Percentiles rank a stretch among this genome's conserved stretches.
Evolutionary conservation across 2,329 filamentous ascomycete genomes (phyloP).

Genomic region (Monosporascus sp.): DNA sequence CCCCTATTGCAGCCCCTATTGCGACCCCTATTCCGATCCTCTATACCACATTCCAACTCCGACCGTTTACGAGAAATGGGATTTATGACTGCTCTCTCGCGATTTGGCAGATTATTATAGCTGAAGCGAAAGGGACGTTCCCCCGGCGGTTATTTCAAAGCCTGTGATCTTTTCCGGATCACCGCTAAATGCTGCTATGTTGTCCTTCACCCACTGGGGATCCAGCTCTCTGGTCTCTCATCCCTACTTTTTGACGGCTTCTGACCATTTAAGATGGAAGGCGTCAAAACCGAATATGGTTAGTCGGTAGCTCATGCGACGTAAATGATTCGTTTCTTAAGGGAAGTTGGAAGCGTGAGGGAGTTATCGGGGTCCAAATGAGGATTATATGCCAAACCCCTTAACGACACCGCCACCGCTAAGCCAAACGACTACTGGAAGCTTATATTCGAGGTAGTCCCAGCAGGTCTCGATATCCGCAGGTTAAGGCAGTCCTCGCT

Average conservation of each 20-base stretch:
- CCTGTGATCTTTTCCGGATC: conserved; percentile 19
- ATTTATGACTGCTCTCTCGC: too few species aligned
- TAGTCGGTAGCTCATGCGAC: conserved; percentile 21
- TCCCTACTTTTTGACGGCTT: conserved; percentile 22
- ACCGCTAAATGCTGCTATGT: conserved; percentile 22
- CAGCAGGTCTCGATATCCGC: conserved; percentile 19
- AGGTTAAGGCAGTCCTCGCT: conserved; percentile 25
- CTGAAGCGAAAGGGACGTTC: conserved; percentile 20
- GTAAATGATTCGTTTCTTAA: conserved; percentile 22
- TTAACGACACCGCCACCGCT: conserved; percentile 22
- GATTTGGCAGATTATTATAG: background rate
- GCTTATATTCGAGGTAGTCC: conserved; percentile 8
- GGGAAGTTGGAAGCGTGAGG: conserved; percentile 7
- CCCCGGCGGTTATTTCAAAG: conserved; percentile 17
- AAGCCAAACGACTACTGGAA: conserved; percentile 23
- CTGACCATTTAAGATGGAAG: conserved; percentile 19
- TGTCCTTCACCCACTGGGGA: conserved; percentile 23
- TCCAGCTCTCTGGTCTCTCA: conserved; percentile 20
- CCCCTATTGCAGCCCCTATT: too few species aligned
- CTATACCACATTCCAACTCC: too few species aligned
- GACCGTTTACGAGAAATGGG: too few species aligned
- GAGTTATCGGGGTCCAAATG: conserved; percentile 20
- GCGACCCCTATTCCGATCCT: too few species aligned
- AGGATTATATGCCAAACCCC: conserved; percentile 19
- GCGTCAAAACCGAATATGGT: conserved; percentile 26